Evolutionary conservation across 768 basidiomycete species (phyloP).

Genomic region (Boletus vinaceobasis): DNA sequence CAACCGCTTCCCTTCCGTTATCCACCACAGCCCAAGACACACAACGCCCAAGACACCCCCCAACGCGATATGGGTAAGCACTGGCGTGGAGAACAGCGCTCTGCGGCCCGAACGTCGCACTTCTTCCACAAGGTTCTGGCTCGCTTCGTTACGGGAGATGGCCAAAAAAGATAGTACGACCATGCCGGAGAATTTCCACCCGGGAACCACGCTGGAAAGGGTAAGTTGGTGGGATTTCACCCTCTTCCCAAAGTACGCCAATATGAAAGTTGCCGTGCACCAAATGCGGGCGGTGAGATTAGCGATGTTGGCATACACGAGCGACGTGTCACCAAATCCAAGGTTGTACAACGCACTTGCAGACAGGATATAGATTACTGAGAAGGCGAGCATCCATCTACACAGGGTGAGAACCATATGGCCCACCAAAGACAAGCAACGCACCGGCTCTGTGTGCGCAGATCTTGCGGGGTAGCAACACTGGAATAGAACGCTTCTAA

Average conservation of each 20-base stretch:
- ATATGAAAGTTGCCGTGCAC: slow-evolving; percentile 54
- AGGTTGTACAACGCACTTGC: slow-evolving; percentile 46
- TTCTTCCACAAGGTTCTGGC: slow-evolving; percentile 13
- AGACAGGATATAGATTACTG: slow-evolving; percentile 58
- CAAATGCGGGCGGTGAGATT: slow-evolving; percentile 61
- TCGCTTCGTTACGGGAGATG: slow-evolving; percentile 20
- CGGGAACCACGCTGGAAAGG: slow-evolving; percentile 17
- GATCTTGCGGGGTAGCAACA: slow-evolving; percentile 62
- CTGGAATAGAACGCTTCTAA: slow-evolving; percentile 89
- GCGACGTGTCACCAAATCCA: slow-evolving; percentile 58
- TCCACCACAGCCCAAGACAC: slow-evolving; percentile 31
- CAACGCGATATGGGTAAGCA: slow-evolving; percentile 26
- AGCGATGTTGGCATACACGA: slow-evolving; percentile 74
- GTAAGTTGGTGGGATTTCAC: slow-evolving; percentile 11
- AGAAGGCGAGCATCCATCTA: slow-evolving; percentile 80
- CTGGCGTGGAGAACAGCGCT: slow-evolving; percentile 19
- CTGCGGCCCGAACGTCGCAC: slow-evolving; percentile 10
- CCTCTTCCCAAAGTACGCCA: slow-evolving; percentile 42
- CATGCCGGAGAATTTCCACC: slow-evolving; percentile 25
- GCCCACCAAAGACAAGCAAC: slow-evolving; percentile 11
- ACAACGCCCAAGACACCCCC: slow-evolving; percentile 24
- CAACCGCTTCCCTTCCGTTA: slow-evolving; percentile 24
- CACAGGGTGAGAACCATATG: slow-evolving; percentile 1
- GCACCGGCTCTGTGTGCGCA: slow-evolving; percentile 66
- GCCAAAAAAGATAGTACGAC: slow-evolving; percentile 22